Conservation (phyloP, 148 eudicot genomes). For the Amaranthus hypochondriacus region DNA sequence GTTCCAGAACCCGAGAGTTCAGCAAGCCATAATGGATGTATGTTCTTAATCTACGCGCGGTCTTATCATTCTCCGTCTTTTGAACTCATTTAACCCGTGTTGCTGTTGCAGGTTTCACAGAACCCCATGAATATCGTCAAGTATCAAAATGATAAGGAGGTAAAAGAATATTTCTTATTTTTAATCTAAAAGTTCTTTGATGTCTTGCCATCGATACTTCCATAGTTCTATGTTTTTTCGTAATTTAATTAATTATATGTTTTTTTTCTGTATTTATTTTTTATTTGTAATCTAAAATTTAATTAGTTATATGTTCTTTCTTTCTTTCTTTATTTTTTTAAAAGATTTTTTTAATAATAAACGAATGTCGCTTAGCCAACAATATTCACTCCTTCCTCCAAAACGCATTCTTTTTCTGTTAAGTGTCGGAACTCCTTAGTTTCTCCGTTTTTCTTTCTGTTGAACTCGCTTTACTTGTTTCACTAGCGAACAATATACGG, state of each 20-base stretch:
- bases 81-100: conserved; percentile 13
- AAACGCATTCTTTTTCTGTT: not conserved
- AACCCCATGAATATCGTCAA: conserved; percentile 82
- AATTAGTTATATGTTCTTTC: no score
- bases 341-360: no score
- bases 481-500: not conserved
- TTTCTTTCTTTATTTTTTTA: no score
- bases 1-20: conserved; percentile 95
- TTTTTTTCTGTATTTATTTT: no score
- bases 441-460: not conserved
- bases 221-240: no score
- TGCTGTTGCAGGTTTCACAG: conserved; percentile 74
- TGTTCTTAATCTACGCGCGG: conserved; percentile 12
- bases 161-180: conserved; percentile 17
- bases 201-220: not conserved
- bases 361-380: no score
- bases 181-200: not conserved
- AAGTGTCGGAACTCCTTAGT: not conserved
- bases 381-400: no score
- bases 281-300: no score
- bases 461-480: not conserved
- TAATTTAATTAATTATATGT: no score
- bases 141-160: conserved; percentile 96
- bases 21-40: conserved; percentile 98
- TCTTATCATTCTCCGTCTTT: not conserved